Base-by-base conservation (phyloP, 768 basidiomycete species). In the Tephrocybe sp. region DNA sequence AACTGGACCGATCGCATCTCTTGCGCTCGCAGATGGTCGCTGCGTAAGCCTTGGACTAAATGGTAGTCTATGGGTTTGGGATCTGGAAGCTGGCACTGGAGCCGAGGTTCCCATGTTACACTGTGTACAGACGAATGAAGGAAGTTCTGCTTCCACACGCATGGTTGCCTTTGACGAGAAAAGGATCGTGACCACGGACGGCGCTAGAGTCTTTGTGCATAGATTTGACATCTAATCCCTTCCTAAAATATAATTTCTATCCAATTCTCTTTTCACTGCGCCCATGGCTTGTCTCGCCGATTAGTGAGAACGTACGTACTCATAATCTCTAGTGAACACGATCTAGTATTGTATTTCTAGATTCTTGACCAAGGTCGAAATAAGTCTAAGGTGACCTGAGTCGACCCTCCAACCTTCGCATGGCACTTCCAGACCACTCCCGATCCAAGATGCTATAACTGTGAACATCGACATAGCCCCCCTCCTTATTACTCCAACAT, bases 1-100 rank as follows among this genome's bases (percentile, higher is more conserved):
- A 42, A 70, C 73, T 1, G 84, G 85, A 7, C 79, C 85, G 5
- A 76, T 90, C 20, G 77, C 77, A 3, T 79, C 86, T 3, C 75
- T 93, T 18, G 78, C 86, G 14, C 73, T 93, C 30, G 83, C 90
- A 24, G 90, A 93, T 65, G 90, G 90, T 20, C 81, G 90, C 2
- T 93, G 90, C 57, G 86, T 93, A 24, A 86, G 87, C 60, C 68
- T 91, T 17, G 82, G 86, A 8, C 68, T 68, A 28, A 83, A 89
- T 62, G 88, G 88, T 34, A 80, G 80, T 58, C 77, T 93, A 37
- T 90, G 88, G 87, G 86, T 90, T 2, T 93, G 90, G 90, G 90
- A 93, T 68, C 73, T 93, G 26, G 90, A 93, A 64, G 77, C 73
- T 47, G 76, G 68, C 45, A 78, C 70, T 45, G 76, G 75, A 21